Conservation (phyloP, 2,329 filamentous ascomycete species). For the Basipetospora chlamydospora region DNA sequence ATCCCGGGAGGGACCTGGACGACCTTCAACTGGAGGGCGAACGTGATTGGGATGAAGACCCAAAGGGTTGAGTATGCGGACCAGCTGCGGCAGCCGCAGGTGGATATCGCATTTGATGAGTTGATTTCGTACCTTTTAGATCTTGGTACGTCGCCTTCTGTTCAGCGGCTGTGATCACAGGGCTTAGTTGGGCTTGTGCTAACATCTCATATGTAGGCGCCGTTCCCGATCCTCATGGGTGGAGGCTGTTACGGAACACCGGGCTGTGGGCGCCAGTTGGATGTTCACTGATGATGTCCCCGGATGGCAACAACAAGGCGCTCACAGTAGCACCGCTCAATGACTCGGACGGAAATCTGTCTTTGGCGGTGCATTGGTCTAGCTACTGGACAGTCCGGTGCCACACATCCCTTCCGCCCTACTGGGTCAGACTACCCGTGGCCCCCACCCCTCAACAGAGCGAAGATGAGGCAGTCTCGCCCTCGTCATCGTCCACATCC, state of each 20-base stretch:
- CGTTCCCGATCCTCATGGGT: conserved; percentile 42
- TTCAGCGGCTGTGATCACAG: no score
- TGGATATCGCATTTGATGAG: conserved; percentile 41
- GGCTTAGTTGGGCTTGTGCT: no score
- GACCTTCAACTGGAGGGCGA: conserved; percentile 50
- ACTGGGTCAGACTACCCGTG: conserved; percentile 39
- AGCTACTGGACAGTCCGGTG: conserved; percentile 37
- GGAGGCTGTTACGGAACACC: conserved; percentile 39
- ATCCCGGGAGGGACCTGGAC: conserved; percentile 51
- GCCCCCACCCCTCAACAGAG: conserved; percentile 8
- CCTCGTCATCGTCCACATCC: neutral
- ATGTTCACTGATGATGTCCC: conserved; percentile 39
- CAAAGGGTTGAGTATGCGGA: conserved; percentile 50
- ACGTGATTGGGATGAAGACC: conserved; percentile 44
- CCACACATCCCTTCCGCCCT: conserved; percentile 38
- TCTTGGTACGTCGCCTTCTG: conserved; percentile 21
- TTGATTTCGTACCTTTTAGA: conserved; percentile 48
- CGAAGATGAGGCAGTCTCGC: conserved; percentile 1
- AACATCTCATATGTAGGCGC: no score
- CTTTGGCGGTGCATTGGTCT: conserved; percentile 41
- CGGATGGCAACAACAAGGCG: conserved; percentile 32
- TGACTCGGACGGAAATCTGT: conserved; percentile 46
- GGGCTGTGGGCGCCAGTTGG: conserved; percentile 48
- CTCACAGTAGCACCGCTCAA: conserved; percentile 40
- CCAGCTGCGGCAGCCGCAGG: conserved; percentile 37